A percentile compares a stretch with the other conserved stretches of the same genome.
These are phyloP conservation scores for Fusarium sp. DNA, from an alignment of 2,329 filamentous ascomycete genomes.

Conservation along the genomic window DNA sequence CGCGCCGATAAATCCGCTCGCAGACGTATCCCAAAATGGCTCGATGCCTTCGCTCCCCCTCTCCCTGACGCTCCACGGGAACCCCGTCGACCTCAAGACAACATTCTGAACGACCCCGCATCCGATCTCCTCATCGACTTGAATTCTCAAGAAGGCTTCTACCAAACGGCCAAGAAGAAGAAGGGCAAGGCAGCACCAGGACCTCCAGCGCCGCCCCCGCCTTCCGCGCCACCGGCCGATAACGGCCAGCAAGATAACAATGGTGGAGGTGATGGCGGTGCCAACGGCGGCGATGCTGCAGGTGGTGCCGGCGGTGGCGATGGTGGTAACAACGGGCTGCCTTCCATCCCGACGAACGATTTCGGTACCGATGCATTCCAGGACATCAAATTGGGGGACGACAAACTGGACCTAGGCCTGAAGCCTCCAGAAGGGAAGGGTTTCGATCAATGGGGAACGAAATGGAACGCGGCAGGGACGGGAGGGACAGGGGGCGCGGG, in stretches of 20 bases:
- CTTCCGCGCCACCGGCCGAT: conserved; percentile 36
- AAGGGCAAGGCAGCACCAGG: conserved; percentile 59
- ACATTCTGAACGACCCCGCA: conserved; percentile 60
- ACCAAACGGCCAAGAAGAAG: conserved; percentile 67
- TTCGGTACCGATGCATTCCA: conserved; percentile 68
- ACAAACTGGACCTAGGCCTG: conserved; percentile 68
- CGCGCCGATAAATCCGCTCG: conserved; percentile 48
- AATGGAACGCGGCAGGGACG: conserved; percentile 60
- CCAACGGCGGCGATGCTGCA: conserved; percentile 50
- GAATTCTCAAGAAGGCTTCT: conserved; percentile 63
- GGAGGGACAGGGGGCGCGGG: conserved; percentile 41
- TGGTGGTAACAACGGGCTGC: conserved; percentile 48
- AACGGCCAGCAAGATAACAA: conserved; percentile 41
- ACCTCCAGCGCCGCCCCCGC: conserved; percentile 44
- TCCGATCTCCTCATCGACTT: conserved; percentile 67
- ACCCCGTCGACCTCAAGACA: conserved; percentile 42
- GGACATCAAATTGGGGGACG: conserved; percentile 74
- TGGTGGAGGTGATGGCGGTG: conserved; percentile 52
- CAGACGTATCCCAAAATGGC: conserved; percentile 35
- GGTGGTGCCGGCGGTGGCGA: conserved; percentile 46
- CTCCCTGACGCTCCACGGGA: conserved; percentile 37
- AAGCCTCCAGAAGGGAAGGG: conserved; percentile 59
- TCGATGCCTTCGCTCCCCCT: conserved; percentile 35
- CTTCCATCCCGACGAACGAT: conserved; percentile 48
- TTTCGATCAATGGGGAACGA: conserved; percentile 71